These are phyloP conservation scores for Xylariaceae sp. DNA, from an alignment of 2,329 filamentous ascomycete genomes.

Conservation along the genomic window DNA sequence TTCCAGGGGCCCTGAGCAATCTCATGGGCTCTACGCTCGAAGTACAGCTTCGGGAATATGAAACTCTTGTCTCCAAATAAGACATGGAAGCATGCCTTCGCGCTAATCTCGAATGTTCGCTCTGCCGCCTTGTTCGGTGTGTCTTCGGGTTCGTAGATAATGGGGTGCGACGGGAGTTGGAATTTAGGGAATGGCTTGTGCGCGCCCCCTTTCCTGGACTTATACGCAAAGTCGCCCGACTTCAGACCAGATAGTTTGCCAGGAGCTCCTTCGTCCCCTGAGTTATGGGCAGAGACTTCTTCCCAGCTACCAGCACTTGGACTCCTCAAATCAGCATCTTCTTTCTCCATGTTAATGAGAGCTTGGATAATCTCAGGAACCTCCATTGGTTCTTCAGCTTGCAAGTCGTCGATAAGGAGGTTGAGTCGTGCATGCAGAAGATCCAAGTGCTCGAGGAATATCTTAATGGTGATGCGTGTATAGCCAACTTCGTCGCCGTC, in stretches of 20 bases:
- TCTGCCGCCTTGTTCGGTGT: constrained; percentile 73
- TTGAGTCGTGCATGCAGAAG: constrained; percentile 81
- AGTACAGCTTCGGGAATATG: constrained; percentile 86
- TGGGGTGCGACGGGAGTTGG: constrained; percentile 73
- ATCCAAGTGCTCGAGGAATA: constrained; percentile 81
- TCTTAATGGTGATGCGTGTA: constrained; percentile 79
- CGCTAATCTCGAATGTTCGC: constrained; percentile 80
- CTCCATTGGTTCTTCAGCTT: constrained; percentile 62
- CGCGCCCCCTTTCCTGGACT: constrained; percentile 33
- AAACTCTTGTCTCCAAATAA: constrained; percentile 95
- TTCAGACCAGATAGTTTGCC: constrained; percentile 37
- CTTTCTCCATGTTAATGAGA: constrained; percentile 69
- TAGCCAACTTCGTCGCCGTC: constrained; percentile 58
- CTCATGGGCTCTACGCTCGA: constrained; percentile 70
- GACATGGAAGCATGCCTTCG: constrained; percentile 92
- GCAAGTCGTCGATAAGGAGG: constrained; percentile 74
- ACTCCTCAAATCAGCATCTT: constrained; percentile 53
- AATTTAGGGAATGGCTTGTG: constrained; percentile 58
- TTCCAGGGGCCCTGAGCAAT: constrained; percentile 86
- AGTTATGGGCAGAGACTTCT: constrained; percentile 59
- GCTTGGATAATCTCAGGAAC: constrained; percentile 65
- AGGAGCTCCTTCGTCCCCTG: constrained; percentile 54
- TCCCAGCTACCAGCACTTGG: constrained; percentile 89
- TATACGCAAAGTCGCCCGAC: constrained; percentile 33
- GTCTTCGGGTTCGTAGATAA: constrained; percentile 76